These are phyloP conservation scores for Catharanthus roseus DNA, from an alignment of 257 asterid species.

Conservation along the genomic window DNA sequence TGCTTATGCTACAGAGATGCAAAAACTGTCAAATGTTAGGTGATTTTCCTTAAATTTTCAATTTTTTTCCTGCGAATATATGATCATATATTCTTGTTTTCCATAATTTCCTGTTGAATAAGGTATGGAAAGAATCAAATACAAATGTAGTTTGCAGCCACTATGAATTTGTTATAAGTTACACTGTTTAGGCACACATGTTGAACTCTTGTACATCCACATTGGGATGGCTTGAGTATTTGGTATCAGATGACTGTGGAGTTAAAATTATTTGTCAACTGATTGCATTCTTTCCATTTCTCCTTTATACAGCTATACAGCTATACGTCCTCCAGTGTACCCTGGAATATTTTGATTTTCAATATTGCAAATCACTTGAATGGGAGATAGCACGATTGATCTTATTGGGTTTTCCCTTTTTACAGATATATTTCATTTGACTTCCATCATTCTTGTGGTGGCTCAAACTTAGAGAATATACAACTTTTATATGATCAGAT, in stretches of 20 bases:
- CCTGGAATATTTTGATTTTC: constrained; percentile 2
- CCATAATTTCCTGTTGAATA: background rate
- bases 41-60: constrained; percentile 17
- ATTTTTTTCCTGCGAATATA: background rate
- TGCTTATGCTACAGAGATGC: constrained; percentile 74
- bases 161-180: background rate
- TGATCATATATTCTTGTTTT: background rate
- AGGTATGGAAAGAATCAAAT: background rate
- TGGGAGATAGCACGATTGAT: background rate
- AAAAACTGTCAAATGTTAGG: constrained; percentile 72
- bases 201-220: background rate
- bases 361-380: background rate
- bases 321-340: background rate
- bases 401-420: constrained; percentile 11
- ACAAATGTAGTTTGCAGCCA: background rate
- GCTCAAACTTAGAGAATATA: constrained; percentile 73
- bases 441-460: constrained; percentile 82
- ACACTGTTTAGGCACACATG: background rate
- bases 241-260: background rate
- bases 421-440: constrained; percentile 85
- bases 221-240: background rate
- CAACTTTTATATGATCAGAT: constrained; percentile 69
- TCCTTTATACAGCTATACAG: no score
- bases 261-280: background rate
- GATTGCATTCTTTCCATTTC: background rate